These are phyloP conservation scores for Fragaria iinumae DNA, from an alignment of 306 rosid species.

Conservation along the genomic window DNA sequence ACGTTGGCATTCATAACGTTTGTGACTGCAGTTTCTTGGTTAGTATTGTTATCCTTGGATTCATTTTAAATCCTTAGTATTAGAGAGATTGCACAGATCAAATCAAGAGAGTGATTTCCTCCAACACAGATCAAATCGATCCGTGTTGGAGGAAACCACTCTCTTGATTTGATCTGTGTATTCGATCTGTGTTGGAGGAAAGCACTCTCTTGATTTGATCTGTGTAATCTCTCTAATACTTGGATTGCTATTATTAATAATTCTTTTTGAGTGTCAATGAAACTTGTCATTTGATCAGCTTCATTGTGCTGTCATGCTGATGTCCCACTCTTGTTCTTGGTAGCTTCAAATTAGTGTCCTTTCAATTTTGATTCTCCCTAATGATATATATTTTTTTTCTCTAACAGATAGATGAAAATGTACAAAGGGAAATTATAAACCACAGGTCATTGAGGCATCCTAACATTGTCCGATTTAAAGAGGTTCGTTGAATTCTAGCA, in stretches of 20 bases:
- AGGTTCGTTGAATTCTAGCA: slow-evolving; percentile 45
- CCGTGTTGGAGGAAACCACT: too few relatives aligned
- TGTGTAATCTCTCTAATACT: too few relatives aligned
- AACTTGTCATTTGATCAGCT: neutral
- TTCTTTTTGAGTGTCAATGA: neutral
- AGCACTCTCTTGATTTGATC: too few relatives aligned
- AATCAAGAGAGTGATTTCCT: too few relatives aligned
- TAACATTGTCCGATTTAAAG: slow-evolving; percentile 91
- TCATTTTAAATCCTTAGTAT: neutral
- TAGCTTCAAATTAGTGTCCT: neutral
- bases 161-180: too few relatives aligned
- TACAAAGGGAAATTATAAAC: slow-evolving; percentile 89
- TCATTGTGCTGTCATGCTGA: slow-evolving; percentile 12
- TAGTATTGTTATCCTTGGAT: neutral
- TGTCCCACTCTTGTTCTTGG: neutral
- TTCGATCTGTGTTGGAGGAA: too few relatives aligned
- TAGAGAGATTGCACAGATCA: too few relatives aligned
- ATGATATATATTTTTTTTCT: slow-evolving; percentile 17
- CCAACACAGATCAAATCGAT: too few relatives aligned
- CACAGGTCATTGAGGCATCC: slow-evolving; percentile 96
- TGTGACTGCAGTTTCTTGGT: too few relatives aligned
- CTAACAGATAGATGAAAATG: slow-evolving; percentile 94
- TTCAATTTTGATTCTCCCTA: slow-evolving; percentile 16
- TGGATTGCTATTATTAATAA: neutral
- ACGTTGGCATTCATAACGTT: neutral